phyloP scores from a whole-genome alignment of 148 eudicot genomes.

The Chenopodium berlandieri region DNA sequence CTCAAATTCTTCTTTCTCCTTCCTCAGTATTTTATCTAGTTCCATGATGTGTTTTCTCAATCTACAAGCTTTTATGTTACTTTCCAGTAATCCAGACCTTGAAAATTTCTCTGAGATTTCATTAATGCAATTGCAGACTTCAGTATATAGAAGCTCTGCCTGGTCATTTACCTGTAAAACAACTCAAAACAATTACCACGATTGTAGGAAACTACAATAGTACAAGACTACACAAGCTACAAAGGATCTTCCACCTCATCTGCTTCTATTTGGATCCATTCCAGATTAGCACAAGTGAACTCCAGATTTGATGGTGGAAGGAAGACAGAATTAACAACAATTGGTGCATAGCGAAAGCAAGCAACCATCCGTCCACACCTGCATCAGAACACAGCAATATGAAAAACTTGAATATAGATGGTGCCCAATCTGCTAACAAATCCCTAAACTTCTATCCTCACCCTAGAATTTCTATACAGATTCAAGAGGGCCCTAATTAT shows the following conservation, averaged over 20 bases:
- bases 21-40: slow-evolving; percentile 62
- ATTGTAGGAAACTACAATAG: neutral
- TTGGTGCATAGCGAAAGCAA: slow-evolving; percentile 98
- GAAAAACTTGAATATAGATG: neutral
- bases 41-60: slow-evolving; percentile 54
- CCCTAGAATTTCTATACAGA: neutral
- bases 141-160: slow-evolving; percentile 75
- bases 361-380: slow-evolving; percentile 97
- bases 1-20: slow-evolving; percentile 87
- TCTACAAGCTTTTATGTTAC: slow-evolving; percentile 36
- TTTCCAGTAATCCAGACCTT: slow-evolving; percentile 35
- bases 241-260: slow-evolving; percentile 50
- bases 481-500: neutral
- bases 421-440: neutral
- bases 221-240: neutral
- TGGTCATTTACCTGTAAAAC: slow-evolving; percentile 56
- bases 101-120: slow-evolving; percentile 53
- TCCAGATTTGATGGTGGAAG: slow-evolving; percentile 87
- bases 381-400: slow-evolving; percentile 30
- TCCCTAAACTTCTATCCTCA: too few species aligned
- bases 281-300: slow-evolving; percentile 64
- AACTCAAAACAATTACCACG: neutral
- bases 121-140: slow-evolving; percentile 64
- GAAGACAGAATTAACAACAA: slow-evolving; percentile 78
- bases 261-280: slow-evolving; percentile 73